Evolutionary conservation across 2,329 filamentous ascomycete genomes (phyloP), one percentile per base, ranked within the genome.

Genomic region (Colletotrichum truncatum): DNA sequence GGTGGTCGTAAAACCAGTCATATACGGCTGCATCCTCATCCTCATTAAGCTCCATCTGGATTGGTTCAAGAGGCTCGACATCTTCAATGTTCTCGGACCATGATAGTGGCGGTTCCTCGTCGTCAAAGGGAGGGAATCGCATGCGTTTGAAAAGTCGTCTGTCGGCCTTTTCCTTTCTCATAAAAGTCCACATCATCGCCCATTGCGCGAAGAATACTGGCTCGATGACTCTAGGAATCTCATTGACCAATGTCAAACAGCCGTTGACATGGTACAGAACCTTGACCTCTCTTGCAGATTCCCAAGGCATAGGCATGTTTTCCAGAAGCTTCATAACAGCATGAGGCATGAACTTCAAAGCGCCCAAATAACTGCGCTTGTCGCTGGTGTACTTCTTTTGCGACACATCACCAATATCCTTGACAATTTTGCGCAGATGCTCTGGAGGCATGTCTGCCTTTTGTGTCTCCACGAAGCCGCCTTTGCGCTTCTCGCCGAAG

Each of bases 271-370:
- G 96, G 78, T 99, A 99, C 11, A 99, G 85, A 26, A 99, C 96
- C 81, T 98, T 98, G 67, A 99, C 97, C 75, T 99, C 96, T 68
- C 94, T 89, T 25, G 93, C 90, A 62, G 94, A 96, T 81, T 99
- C 96, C 96, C 96, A 99, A 0, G 96, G 96, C 96, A 99, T 99
- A 4, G 96, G 96, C 96, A 99, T 99, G 74, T 99, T 99, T 82
- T 99, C 96, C 61, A 99, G 80, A 23, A 99, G 86, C 83, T 99
- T 99, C 81, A 99, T 82, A 10, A 99, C 96, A 6, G 96, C 96
- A 76, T 99, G 96, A 1, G 96, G 96, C 96, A 99, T 99, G 82
- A 98, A 99, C 81, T 99, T 99, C 68, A 99, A 82, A 32, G 97
- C 96, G 68, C 97, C 97, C 49, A 99, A 86, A 78, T 99, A 99